Evolutionary conservation across 495 filamentous ascomycete genomes (phyloP), one percentile per base, ranked within the genome.

Genomic region (Annulohypoxylon maeteangense): DNA sequence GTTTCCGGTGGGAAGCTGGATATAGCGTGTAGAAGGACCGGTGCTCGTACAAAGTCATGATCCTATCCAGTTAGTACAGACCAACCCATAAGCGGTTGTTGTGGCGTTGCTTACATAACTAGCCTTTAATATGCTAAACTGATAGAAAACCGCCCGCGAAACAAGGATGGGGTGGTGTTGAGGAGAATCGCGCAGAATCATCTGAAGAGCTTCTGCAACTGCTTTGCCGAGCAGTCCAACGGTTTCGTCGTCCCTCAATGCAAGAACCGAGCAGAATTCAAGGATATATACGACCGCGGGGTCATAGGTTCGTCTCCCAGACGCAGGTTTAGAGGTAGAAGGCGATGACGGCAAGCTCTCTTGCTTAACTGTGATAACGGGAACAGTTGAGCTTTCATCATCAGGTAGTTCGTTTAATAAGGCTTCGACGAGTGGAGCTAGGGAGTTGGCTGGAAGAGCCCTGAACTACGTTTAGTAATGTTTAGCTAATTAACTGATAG

Each of bases 21-120:
- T 54, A 99, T 92, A 14, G 89, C 90, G 79, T 99, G 95, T 2
- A 99, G 85, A 5, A 98, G 87, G 27, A 98, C 90, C n/a, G 95
- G 96, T 1, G 93, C 90, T 36, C 94, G 90, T 72, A 98, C 88
- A 75, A 96, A 96, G 60, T 94, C 91, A 74, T 95, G 91, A 58
- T 97, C 90, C 91, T 93, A 25, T 34, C 36, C 53, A 10, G 66
- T 82, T 7, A 81, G 75, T 32, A 10, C 10, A 27, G 38, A 16
- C 3, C 27, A 25, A 12, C 18, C 7, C 1, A 10, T 55, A 2
- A 10, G 16, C 56, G 16, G 25, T n/a, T n/a, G 53, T 59, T 42
- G 5, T 20, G 12, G 44, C 16, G 40, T n/a, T 10, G 82, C 90
- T 80, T 86, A 95, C 93, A 81, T 97, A 94, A 80, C 93, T 95